Evolutionary conservation across 2,329 filamentous ascomycete genomes (phyloP).

Genomic region (Monosporascus sp.): DNA sequence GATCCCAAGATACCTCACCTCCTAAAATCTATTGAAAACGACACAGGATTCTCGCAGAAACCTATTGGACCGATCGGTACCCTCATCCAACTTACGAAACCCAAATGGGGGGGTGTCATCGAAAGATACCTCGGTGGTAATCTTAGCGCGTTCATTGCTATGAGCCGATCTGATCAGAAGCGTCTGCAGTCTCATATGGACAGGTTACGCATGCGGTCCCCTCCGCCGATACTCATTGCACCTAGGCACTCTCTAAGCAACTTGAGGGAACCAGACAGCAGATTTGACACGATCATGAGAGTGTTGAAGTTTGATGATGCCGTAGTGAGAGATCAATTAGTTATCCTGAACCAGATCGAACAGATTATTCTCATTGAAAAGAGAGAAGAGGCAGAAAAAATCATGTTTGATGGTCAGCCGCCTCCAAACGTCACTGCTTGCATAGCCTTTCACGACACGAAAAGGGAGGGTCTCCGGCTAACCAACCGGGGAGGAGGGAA

Average conservation of each 20-base stretch:
- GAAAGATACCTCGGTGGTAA: slow-evolving; percentile 68
- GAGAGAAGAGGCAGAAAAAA: slow-evolving; percentile 57
- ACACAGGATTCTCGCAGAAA: slow-evolving; percentile 60
- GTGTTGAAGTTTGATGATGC: slow-evolving; percentile 78
- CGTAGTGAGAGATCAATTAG: slow-evolving; percentile 70
- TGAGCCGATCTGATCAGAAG: slow-evolving; percentile 68
- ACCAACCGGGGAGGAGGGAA: slow-evolving; percentile 35
- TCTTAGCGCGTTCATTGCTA: slow-evolving; percentile 76
- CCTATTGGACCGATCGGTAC: slow-evolving; percentile 82
- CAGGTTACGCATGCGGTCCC: slow-evolving; percentile 39
- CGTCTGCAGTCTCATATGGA: slow-evolving; percentile 62
- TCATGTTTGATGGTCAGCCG: slow-evolving; percentile 60
- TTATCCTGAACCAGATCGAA: slow-evolving; percentile 79
- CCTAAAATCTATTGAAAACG: slow-evolving; percentile 62
- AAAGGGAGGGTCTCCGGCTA: slow-evolving; percentile 55
- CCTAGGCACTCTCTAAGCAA: slow-evolving; percentile 49
- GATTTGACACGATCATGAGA: slow-evolving; percentile 72
- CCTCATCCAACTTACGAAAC: slow-evolving; percentile 69
- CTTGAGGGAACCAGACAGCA: slow-evolving; percentile 66
- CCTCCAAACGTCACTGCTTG: slow-evolving; percentile 69
- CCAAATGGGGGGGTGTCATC: slow-evolving; percentile 76
- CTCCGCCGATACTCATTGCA: slow-evolving; percentile 58
- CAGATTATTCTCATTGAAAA: slow-evolving; percentile 74
- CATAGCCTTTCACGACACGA: slow-evolving; percentile 60
- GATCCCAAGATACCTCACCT: slow-evolving; percentile 57